phyloP scores from a whole-genome alignment of 23 red algal species.

The Cyanidioschyzon merolae region DNA sequence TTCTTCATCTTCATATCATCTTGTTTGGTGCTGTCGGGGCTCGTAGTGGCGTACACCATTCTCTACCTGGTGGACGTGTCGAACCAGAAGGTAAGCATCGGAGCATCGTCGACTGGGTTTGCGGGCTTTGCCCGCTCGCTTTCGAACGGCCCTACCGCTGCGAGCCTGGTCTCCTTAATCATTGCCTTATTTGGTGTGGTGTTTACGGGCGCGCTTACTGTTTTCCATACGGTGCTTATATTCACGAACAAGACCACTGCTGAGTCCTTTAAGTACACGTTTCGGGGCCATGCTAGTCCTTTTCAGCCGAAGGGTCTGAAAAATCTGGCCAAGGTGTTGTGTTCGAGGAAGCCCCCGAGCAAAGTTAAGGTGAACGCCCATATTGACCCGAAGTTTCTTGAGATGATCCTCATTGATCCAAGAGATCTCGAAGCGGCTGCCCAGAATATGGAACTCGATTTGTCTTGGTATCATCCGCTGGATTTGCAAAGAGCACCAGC shows the following conservation, averaged over 20 bases:
- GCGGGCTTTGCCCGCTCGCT: conserved; percentile 19
- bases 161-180: conserved; percentile 46
- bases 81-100: neutral
- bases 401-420: conserved; percentile 4
- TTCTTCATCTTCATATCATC: conserved; percentile 64
- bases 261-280: conserved; percentile 57
- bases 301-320: conserved; percentile 18
- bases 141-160: conserved; percentile 27
- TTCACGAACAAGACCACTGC: conserved; percentile 85
- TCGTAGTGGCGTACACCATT: conserved; percentile 50
- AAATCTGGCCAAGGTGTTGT: conserved; percentile 8
- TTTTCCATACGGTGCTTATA: conserved; percentile 82
- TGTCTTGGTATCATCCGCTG: neutral
- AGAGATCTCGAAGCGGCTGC: neutral
- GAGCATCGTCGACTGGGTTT: conserved; percentile 20
- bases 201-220: conserved; percentile 59
- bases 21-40: conserved; percentile 24
- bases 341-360: conserved; percentile 27
- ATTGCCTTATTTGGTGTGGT: conserved; percentile 47
- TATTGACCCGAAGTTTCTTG: neutral
- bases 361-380: conserved; percentile 19
- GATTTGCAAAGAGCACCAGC: neutral
- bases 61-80: conserved; percentile 30
- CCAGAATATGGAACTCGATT: neutral
- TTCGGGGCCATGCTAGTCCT: conserved; percentile 4